A percentile compares a stretch with the other conserved stretches of the same genome.
Conservation (phyloP, 2,329 filamentous ascomycete species). For the Alternaria brassicae region DNA sequence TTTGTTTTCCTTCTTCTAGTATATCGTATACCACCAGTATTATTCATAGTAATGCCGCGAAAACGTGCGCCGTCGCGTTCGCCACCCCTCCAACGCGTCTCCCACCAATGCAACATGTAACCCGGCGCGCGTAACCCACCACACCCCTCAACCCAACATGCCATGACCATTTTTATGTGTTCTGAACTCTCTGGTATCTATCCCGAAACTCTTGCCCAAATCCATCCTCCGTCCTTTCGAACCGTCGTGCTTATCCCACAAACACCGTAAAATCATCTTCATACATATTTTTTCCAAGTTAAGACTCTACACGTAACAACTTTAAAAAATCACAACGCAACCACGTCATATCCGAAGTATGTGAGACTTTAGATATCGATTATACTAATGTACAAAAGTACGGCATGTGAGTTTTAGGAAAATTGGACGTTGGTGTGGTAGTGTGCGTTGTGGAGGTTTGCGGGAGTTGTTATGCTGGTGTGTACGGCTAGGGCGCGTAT, state of each 20-base stretch:
- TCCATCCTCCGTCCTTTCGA: background rate
- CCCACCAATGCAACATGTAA: too few relatives aligned
- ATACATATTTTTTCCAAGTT: background rate
- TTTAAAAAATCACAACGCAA: background rate
- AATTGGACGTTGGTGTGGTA: background rate
- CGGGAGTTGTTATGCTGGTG: background rate
- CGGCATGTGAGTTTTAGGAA: rapidly evolving
- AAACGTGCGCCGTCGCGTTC: background rate
- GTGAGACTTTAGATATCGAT: rapidly evolving
- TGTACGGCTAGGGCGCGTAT: too few relatives aligned
- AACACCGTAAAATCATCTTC: rapidly evolving
- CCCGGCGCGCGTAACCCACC: background rate
- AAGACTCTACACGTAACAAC: background rate
- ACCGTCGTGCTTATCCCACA: background rate
- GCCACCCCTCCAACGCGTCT: background rate
- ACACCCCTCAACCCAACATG: background rate
- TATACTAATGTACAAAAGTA: rapidly evolving
- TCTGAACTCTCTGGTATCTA: rapidly evolving
- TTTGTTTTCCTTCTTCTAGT: too few relatives aligned
- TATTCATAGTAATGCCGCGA: background rate
- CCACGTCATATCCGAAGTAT: background rate
- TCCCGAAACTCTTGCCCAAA: rapidly evolving
- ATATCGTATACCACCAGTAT: too few relatives aligned
- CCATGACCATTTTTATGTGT: rapidly evolving
- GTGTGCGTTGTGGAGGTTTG: background rate